These are phyloP conservation scores for Arabidopsis lyrata DNA, from an alignment of 441 rosid species.

Conservation along the genomic window DNA sequence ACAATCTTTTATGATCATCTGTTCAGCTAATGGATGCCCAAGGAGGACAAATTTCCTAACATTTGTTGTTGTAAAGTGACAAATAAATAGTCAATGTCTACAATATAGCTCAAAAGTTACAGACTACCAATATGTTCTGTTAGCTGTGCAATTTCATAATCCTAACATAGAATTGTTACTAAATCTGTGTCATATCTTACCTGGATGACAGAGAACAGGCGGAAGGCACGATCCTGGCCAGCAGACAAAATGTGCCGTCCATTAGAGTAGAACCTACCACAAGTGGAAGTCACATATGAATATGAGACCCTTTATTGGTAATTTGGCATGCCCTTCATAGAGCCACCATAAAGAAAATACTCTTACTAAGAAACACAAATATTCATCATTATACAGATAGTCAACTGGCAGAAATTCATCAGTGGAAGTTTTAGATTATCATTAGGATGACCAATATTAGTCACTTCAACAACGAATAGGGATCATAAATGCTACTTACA, in stretches of 20 bases:
- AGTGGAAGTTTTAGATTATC: conserved; percentile 1
- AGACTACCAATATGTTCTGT: neutral
- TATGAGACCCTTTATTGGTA: conserved; percentile 22
- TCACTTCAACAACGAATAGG: conserved; percentile 10
- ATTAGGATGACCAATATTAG: conserved; percentile 10
- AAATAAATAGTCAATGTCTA: conserved; percentile 13
- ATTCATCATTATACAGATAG: conserved; percentile 11
- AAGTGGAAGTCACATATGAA: conserved; percentile 31
- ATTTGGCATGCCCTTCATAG: conserved; percentile 5
- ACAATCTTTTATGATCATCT: neutral
- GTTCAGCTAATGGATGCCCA: conserved; percentile 11
- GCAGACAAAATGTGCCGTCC: conserved; percentile 98
- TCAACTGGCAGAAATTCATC: conserved; percentile 3
- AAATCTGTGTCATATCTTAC: conserved; percentile 45
- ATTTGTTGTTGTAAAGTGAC: conserved; percentile 7
- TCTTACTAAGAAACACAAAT: conserved; percentile 8
- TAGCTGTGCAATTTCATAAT: neutral
- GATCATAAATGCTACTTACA: conserved; percentile 11
- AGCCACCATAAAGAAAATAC: neutral
- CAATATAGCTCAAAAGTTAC: neutral
- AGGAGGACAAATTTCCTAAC: neutral
- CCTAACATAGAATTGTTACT: neutral
- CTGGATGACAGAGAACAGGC: conserved; percentile 92
- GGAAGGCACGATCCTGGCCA: conserved; percentile 98
- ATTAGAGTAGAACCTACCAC: conserved; percentile 89